phyloP scores from a whole-genome alignment of 169 alveolate genomes.

The Plasmodium reichenowi region DNA sequence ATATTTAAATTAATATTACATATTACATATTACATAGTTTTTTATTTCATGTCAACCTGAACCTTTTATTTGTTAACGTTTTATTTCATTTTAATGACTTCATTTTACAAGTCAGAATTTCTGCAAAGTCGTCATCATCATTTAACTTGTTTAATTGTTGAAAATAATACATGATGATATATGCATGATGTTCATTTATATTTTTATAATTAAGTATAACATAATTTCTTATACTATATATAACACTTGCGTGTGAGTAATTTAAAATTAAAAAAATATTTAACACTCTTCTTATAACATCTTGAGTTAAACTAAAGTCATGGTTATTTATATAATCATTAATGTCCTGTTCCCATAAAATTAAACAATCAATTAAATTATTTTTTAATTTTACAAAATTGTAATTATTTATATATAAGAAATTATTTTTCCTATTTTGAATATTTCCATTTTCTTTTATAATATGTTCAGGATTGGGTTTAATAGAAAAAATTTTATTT shows the following conservation, averaged over 20 bases:
- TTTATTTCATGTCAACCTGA: slow-evolving; percentile 7
- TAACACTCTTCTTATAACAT: slow-evolving; percentile 48
- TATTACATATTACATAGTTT: not conserved
- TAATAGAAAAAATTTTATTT: slow-evolving; percentile 34
- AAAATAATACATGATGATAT: slow-evolving; percentile 52
- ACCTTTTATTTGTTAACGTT: not conserved
- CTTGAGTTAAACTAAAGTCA: slow-evolving; percentile 50
- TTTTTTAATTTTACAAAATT: slow-evolving; percentile 31
- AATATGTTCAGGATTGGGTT: slow-evolving; percentile 13
- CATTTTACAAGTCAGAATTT: slow-evolving; percentile 60
- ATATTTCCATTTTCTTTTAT: not conserved
- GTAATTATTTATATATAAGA: not conserved
- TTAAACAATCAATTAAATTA: slow-evolving; percentile 20
- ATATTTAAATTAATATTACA: slow-evolving; percentile 1
- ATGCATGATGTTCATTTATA: slow-evolving; percentile 70
- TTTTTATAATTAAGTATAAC: slow-evolving; percentile 56
- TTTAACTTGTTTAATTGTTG: slow-evolving; percentile 45
- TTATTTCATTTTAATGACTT: slow-evolving; percentile 23
- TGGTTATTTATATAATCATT: slow-evolving; percentile 50
- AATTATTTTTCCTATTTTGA: slow-evolving; percentile 11
- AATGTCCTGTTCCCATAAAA: slow-evolving; percentile 53
- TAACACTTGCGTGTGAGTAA: slow-evolving; percentile 20
- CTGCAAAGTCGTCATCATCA: slow-evolving; percentile 60
- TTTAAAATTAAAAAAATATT: slow-evolving; percentile 39
- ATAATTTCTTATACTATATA: slow-evolving; percentile 34